These are phyloP conservation scores for Vitis cinerea DNA, from an alignment of 164 flowering plant species.

Conservation along the genomic window DNA sequence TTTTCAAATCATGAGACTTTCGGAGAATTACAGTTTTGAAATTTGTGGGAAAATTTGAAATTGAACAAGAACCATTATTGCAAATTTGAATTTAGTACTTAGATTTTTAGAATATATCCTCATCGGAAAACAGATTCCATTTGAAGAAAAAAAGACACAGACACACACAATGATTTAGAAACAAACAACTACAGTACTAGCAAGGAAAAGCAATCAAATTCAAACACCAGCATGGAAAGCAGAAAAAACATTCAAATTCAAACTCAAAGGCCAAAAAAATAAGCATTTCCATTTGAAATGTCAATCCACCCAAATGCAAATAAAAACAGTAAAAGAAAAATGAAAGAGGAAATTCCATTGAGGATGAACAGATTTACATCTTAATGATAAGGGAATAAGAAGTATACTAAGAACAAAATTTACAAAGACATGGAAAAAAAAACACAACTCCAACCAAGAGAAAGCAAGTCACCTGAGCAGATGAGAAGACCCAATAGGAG, in stretches of 20 bases:
- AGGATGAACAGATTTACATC: neutral
- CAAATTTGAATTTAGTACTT: neutral
- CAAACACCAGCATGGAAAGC: conserved; percentile 6
- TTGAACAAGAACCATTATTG: conserved; percentile 12
- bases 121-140: neutral
- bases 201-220: conserved; percentile 6
- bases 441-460: conserved; percentile 4
- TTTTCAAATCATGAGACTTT: neutral
- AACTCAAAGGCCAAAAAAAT: neutral
- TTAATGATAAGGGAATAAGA: neutral
- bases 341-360: neutral
- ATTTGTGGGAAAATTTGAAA: neutral
- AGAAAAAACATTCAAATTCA: neutral
- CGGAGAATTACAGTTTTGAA: no score
- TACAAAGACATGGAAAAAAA: neutral
- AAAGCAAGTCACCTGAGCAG: conserved; percentile 29
- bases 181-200: neutral
- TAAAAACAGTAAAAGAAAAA: neutral
- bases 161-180: conserved; percentile 1
- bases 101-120: neutral
- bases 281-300: neutral
- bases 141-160: neutral
- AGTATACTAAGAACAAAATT: neutral
- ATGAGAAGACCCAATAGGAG: conserved; percentile 22
- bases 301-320: neutral